These are phyloP conservation scores for Lyophyllum semitale DNA, from an alignment of 768 basidiomycete genomes.

Conservation along the genomic window DNA sequence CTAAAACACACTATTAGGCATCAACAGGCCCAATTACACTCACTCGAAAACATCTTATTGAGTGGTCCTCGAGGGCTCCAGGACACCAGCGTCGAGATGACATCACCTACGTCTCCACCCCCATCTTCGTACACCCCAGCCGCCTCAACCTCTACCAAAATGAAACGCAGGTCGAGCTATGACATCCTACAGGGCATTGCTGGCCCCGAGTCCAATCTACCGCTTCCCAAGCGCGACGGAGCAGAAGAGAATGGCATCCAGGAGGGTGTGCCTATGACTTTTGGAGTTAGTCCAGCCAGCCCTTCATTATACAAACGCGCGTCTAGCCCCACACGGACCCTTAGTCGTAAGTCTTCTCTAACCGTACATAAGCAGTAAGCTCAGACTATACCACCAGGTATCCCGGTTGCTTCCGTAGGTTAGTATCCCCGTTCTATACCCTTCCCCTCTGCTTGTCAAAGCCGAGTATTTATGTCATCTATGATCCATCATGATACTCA, in stretches of 20 bases:
- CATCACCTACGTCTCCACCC: constrained; percentile 33
- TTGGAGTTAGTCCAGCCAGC: constrained; percentile 41
- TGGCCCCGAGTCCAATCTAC: constrained; percentile 75
- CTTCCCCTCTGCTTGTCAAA: constrained; percentile 17
- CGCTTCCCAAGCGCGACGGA: constrained; percentile 62
- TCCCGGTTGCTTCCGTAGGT: constrained; percentile 81
- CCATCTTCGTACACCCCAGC: constrained; percentile 28
- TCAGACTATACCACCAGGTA: constrained; percentile 47
- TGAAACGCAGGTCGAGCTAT: constrained; percentile 68
- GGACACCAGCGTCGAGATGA: constrained; percentile 33
- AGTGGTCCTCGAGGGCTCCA: constrained; percentile 65
- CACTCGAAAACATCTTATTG: constrained; percentile 67
- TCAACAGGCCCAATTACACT: constrained; percentile 77
- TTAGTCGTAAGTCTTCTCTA: constrained; percentile 65
- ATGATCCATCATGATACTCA: constrained; percentile 24
- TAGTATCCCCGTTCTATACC: constrained; percentile 29
- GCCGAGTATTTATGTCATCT: constrained; percentile 23
- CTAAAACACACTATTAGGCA: constrained; percentile 83
- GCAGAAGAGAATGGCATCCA: constrained; percentile 58
- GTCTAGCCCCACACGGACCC: constrained; percentile 74
- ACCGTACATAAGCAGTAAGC: constrained; percentile 13
- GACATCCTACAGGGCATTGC: constrained; percentile 72
- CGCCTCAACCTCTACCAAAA: constrained; percentile 42
- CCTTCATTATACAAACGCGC: constrained; percentile 48
- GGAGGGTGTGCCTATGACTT: constrained; percentile 72